Percentiles rank a stretch among this genome's conserved stretches.
Evolutionary conservation across 768 basidiomycete species (phyloP).

Genomic region (Paxillus involutus): DNA sequence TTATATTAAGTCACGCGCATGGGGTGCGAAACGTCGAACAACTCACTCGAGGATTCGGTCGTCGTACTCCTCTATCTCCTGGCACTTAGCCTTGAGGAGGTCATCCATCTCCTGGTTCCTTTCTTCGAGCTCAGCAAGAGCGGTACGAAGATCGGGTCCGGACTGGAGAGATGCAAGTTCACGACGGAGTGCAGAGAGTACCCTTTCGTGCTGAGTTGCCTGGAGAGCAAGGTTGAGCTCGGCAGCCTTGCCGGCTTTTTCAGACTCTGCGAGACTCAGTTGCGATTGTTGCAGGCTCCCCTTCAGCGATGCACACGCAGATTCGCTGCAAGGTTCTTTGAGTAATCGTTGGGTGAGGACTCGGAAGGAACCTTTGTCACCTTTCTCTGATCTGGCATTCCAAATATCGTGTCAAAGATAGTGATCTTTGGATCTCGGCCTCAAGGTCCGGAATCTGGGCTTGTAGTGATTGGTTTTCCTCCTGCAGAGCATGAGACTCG

Average conservation of each 20-base stretch:
- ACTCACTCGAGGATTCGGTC: conserved; percentile 74
- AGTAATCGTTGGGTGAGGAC: not conserved
- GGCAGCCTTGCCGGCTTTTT: conserved; percentile 58
- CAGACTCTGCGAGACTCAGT: conserved; percentile 47
- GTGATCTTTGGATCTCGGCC: conserved; percentile 63
- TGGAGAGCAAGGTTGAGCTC: conserved; percentile 69
- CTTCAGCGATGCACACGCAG: conserved; percentile 38
- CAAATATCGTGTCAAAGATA: conserved; percentile 59
- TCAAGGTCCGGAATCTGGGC: conserved; percentile 56
- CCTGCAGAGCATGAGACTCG: conserved; percentile 38
- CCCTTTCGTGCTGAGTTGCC: conserved; percentile 65
- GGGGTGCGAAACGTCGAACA: not conserved
- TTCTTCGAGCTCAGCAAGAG: conserved; percentile 62
- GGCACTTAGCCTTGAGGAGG: conserved; percentile 62
- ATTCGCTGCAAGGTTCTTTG: conserved; percentile 42
- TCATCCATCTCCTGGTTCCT: conserved; percentile 77
- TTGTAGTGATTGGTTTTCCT: conserved; percentile 54
- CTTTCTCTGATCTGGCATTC: conserved; percentile 65
- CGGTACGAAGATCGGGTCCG: conserved; percentile 54
- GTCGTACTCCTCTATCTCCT: conserved; percentile 83
- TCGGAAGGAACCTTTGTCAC: conserved; percentile 33
- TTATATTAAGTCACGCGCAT: conserved; percentile 1
- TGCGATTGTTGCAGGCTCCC: conserved; percentile 41
- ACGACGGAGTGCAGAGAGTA: conserved; percentile 54
- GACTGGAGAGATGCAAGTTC: conserved; percentile 54